Evolutionary conservation across 148 eudicot species (phyloP).

Genomic region (Suaeda aralocaspica): DNA sequence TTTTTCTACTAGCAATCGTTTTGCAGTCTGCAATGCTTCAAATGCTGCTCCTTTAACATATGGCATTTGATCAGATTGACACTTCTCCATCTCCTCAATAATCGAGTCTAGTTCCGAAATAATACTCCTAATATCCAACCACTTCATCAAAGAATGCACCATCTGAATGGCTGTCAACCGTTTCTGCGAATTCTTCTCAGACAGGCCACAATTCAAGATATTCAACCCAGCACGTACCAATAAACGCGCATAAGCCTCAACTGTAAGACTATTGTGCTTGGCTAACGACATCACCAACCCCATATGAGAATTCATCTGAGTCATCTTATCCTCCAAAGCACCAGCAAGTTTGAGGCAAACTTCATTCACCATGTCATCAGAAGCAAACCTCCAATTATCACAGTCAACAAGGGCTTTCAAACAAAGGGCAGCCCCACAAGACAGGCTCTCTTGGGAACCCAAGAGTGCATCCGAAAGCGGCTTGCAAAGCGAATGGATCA

Average conservation of each 20-base stretch:
- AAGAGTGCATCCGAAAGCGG: conserved; percentile 84
- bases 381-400: conserved; percentile 91
- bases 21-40: conserved; percentile 80
- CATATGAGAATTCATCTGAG: conserved; percentile 75
- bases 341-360: conserved; percentile 79
- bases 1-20: conserved; percentile 44
- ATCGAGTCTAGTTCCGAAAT: conserved; percentile 56
- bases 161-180: conserved; percentile 81
- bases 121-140: conserved; percentile 74
- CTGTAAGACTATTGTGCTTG: conserved; percentile 61
- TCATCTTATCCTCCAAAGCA: conserved; percentile 60
- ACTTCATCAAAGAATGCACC: conserved; percentile 79
- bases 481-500: conserved; percentile 81
- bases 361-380: conserved; percentile 76
- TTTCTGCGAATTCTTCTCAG: conserved; percentile 71
- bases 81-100: conserved; percentile 79
- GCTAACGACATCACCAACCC: conserved; percentile 85
- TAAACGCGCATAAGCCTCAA: conserved; percentile 84
- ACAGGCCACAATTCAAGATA: conserved; percentile 50
- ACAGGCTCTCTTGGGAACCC: conserved; percentile 63
- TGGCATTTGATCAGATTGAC: conserved; percentile 72
- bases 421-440: conserved; percentile 94
- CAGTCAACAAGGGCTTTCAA: conserved; percentile 83
- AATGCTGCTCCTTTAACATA: conserved; percentile 88
- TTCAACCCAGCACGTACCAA: conserved; percentile 60